Evolutionary conservation across 2,329 filamentous ascomycete species (phyloP), one percentile per base, ranked within the genome.

Genomic region (Aspergillus thermomutatus): DNA sequence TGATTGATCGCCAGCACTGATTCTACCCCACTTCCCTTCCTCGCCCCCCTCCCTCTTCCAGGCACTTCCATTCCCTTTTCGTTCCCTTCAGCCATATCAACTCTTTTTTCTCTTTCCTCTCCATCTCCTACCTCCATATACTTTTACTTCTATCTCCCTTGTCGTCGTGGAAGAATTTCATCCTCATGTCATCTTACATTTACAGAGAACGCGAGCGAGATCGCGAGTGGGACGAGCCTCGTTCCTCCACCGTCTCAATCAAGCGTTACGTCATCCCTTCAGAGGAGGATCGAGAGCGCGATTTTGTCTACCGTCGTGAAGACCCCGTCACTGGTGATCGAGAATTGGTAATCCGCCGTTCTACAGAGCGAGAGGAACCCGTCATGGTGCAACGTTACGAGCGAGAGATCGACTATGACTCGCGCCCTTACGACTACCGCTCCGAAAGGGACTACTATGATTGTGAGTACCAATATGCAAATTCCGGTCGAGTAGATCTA

Each of bases 251-350:
- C 37, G 71, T 77, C 53, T 77, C 73, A 27, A 80, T 87, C 63
- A 84, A 83, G 68, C 82, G 84, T 65, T 87, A 87, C 75, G 73
- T 79, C 63, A 71, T 80, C 55, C 69, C 74, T 26, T 61, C 72
- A 31, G 74, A 77, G n/a, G 74, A 77, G 47, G 67, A 73, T 47
- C 71, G 74, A 52, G 67, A 70, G 21, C 59, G 64, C 17, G 64
- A 67, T 26, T 62, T 66, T 45, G n/a, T 57, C 50, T 66, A 64
- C 51, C 64, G 69, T 46, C 69, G 70, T 46, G 72, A 73, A 9
- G 68, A 73, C 47, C 63, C 66, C 50, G 49, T 58, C 45, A 61
- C 60, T 11, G 65, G 68, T 60, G 71, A 79, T 56, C 66, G 77
- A 67, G 72, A 79, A 66, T 56, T 78, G 62, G 69, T 80, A 61